A percentile compares a stretch with the other conserved stretches of the same genome.
Conservation (phyloP, 2,329 filamentous ascomycete species). For the Monosporascus cannonballus region DNA sequence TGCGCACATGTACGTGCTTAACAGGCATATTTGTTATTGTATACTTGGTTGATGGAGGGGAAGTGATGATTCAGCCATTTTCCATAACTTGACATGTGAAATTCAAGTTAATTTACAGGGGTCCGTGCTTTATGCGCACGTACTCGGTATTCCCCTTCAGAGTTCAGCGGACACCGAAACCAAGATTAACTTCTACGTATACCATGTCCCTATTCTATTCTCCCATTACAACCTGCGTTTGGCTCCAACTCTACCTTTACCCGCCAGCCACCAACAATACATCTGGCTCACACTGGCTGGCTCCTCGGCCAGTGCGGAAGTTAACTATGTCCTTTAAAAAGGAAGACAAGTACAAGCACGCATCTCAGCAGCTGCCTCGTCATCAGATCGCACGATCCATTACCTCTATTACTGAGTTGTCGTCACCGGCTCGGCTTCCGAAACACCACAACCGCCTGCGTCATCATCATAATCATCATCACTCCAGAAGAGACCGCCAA, state of each 20-base stretch:
- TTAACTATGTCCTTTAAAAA: constrained; percentile 25
- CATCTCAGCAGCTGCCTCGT: constrained; percentile 32
- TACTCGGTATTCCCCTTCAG: not conserved
- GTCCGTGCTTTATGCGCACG: not conserved
- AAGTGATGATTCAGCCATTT: no score
- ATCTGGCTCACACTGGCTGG: not conserved
- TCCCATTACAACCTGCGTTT: not conserved
- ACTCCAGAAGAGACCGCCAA: constrained; percentile 29
- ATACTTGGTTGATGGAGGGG: no score
- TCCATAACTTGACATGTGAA: not conserved
- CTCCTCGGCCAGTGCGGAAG: not conserved
- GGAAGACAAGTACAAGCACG: constrained; percentile 21
- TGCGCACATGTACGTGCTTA: no score
- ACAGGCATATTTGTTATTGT: no score
- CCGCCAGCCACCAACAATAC: not conserved
- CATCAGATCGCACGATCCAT: constrained; percentile 53
- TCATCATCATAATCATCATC: constrained; percentile 32
- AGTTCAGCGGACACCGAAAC: no score
- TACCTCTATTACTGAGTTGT: constrained; percentile 49
- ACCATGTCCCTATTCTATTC: not conserved
- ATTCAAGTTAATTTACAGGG: not conserved
- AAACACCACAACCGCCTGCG: constrained; percentile 12
- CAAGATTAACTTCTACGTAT: no score
- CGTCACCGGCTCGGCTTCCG: constrained; percentile 37
- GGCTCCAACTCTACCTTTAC: not conserved